Evolutionary conservation across 495 filamentous ascomycete species (phyloP), one percentile per base, ranked within the genome.

Genomic region (Penicillium malachiteum): DNA sequence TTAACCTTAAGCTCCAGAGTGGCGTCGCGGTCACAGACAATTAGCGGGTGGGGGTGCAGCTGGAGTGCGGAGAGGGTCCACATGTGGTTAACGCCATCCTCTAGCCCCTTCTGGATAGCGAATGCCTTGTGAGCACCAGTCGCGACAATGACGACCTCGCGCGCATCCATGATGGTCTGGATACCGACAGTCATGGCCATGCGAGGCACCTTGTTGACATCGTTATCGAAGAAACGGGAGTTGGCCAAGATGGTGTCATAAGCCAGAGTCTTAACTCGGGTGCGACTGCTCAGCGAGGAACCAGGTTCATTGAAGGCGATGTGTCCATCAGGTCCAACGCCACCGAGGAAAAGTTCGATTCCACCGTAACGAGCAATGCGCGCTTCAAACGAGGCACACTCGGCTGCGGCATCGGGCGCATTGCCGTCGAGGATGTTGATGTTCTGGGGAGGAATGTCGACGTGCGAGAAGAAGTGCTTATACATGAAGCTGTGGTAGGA

Each of bases 401-500:
- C 89, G 30, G 85, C 85, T 50, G 86, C 86, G 1, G 90, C 81
- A 58, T 93, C 85, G 6, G 81, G 71, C 0, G 89, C 89, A 62
- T 89, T 91, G 56, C 90, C 89, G 66, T 93, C 84, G n/a, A 93
- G 81, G 65, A 95, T 90, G 74, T 95, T 82, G 67, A 92, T 89
- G 61, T 91, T 91, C 58, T 78, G 78, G 6, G 90, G 89, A 54
- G 82, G 78, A 53, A 95, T 85, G 63, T 95, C 88, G 63, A 93
- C 85, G 67, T 93, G 89, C 3, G 87, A 88, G 77, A 95, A 95
- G 80, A 93, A 90, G 71, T 93, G 80, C 71, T 87, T 88, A 78
- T 89, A 92, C 90, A 95, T 93, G 76, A 92, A 95, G 52, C 85
- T 87, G 75, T 92, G 90, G 73, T 93, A 93, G 66, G 83, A 88